Conservation (phyloP, 2,329 filamentous ascomycete genomes). For the Exophiala aquamarina region DNA sequence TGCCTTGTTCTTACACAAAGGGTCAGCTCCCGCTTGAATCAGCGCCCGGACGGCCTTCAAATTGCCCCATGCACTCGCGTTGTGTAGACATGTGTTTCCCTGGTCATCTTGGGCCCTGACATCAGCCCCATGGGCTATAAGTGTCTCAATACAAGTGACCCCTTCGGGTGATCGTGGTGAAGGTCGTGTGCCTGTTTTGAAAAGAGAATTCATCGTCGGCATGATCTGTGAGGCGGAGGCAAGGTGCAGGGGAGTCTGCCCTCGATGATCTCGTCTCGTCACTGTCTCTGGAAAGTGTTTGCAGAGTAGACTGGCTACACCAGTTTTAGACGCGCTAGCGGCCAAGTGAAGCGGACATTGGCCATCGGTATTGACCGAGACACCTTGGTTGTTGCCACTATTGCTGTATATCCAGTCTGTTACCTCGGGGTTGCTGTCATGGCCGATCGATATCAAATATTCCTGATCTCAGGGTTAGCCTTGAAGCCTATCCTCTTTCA, state of each 20-base stretch:
- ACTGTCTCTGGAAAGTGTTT: constrained; percentile 64
- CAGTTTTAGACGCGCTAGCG: constrained; percentile 66
- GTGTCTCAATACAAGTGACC: constrained; percentile 29
- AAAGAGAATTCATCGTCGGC: constrained; percentile 12
- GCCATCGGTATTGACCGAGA: constrained; percentile 75
- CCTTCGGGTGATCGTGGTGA: constrained; percentile 28
- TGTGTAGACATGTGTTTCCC: constrained; percentile 86
- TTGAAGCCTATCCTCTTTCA: background rate
- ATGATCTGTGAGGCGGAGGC: constrained; percentile 34
- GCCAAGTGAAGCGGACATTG: constrained; percentile 83
- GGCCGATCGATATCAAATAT: constrained; percentile 69
- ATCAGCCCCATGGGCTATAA: constrained; percentile 31
- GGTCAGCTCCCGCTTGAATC: constrained; percentile 74
- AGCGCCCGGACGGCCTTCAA: constrained; percentile 74
- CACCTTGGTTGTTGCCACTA: constrained; percentile 42
- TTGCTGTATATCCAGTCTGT: constrained; percentile 31
- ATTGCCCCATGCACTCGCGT: constrained; percentile 79
- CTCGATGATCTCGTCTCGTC: constrained; percentile 63
- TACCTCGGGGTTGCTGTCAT: constrained; percentile 56
- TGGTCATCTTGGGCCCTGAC: constrained; percentile 63
- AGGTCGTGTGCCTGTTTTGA: constrained; percentile 23
- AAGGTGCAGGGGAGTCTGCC: constrained; percentile 53
- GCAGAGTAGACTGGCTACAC: constrained; percentile 71
- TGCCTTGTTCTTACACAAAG: constrained; percentile 69
- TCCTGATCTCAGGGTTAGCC: constrained; percentile 38